A percentile compares a stretch with the other conserved stretches of the same genome.
These are phyloP conservation scores for Penicillium occitanis DNA, from an alignment of 2,329 filamentous ascomycete species.

Conservation along the genomic window DNA sequence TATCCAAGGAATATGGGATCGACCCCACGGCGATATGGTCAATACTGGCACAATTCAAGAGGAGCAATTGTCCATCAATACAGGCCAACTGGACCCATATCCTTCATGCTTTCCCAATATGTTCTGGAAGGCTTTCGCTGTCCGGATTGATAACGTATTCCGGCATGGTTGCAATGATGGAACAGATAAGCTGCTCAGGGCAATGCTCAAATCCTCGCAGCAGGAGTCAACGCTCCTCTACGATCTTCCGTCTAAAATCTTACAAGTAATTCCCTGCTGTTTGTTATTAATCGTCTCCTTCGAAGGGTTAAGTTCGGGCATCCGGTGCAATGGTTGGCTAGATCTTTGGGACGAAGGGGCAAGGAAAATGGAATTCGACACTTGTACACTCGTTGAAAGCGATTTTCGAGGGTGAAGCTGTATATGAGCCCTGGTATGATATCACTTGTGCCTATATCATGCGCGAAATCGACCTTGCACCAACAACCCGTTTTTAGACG, in stretches of 20 bases:
- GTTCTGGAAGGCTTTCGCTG: not conserved
- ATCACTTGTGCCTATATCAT: not conserved
- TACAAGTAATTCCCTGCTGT: not conserved
- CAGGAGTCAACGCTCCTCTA: not conserved
- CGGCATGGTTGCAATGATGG: not conserved
- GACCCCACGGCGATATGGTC: not conserved
- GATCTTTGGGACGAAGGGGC: not conserved
- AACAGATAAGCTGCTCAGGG: not conserved
- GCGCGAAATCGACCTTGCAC: not conserved
- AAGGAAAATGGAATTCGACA: not conserved
- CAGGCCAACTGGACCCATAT: not conserved
- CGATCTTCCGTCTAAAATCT: not conserved
- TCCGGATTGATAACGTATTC: not conserved
- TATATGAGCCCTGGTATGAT: not conserved
- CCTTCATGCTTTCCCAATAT: not conserved
- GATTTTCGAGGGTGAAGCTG: not conserved
- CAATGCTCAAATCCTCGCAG: not conserved
- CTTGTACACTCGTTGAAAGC: not conserved
- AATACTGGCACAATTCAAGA: not conserved
- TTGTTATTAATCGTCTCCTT: not conserved
- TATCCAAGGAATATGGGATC: not conserved
- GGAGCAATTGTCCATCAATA: not conserved
- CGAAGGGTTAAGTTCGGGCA: not conserved
- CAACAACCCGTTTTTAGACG: not conserved
- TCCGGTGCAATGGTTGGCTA: not conserved